phyloP scores from a whole-genome alignment of 1,284 basidiomycete species.

The Cutaneotrichosporon sp. region DNA sequence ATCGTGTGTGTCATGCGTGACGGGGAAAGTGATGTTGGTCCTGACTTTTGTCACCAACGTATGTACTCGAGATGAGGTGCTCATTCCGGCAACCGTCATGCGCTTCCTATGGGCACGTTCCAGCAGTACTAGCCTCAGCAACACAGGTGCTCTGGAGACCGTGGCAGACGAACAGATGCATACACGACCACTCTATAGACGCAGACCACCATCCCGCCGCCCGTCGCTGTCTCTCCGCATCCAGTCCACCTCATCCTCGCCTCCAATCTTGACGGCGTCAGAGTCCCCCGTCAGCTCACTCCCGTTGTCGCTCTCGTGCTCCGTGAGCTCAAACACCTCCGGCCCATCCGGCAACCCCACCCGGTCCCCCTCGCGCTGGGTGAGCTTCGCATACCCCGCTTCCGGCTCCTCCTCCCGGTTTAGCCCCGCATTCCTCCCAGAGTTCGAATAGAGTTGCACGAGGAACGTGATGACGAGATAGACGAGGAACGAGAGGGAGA shows the following conservation, averaged over 20 bases:
- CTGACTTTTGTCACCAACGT: too few relatives aligned
- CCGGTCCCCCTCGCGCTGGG: constrained; percentile 9
- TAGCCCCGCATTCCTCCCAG: constrained; percentile 56
- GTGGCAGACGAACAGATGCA: background rate
- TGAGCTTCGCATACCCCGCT: constrained; percentile 33
- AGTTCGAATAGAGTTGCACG: constrained; percentile 57
- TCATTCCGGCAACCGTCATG: too few relatives aligned
- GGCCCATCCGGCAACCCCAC: constrained; percentile 25
- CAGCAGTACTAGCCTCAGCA: too few relatives aligned
- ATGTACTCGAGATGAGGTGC: too few relatives aligned
- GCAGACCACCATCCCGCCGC: background rate
- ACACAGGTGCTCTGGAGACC: too few relatives aligned
- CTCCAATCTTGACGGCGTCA: constrained; percentile 35
- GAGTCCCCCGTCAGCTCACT: constrained; percentile 19
- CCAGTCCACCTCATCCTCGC: constrained; percentile 24
- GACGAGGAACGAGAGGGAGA: constrained; percentile 70
- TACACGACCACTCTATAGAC: background rate
- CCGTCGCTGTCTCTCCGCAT: constrained; percentile 1
- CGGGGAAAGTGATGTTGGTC: too few relatives aligned
- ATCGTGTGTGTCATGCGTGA: background rate
- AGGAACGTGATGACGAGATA: constrained; percentile 65
- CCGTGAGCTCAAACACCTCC: constrained; percentile 42
- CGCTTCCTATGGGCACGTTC: too few relatives aligned
- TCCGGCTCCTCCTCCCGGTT: constrained; percentile 10
- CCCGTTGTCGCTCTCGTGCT: constrained; percentile 24